A percentile compares a stretch with the other conserved stretches of the same genome.
Evolutionary conservation across 306 rosid species (phyloP).

Genomic region (Lagenaria siceraria): DNA sequence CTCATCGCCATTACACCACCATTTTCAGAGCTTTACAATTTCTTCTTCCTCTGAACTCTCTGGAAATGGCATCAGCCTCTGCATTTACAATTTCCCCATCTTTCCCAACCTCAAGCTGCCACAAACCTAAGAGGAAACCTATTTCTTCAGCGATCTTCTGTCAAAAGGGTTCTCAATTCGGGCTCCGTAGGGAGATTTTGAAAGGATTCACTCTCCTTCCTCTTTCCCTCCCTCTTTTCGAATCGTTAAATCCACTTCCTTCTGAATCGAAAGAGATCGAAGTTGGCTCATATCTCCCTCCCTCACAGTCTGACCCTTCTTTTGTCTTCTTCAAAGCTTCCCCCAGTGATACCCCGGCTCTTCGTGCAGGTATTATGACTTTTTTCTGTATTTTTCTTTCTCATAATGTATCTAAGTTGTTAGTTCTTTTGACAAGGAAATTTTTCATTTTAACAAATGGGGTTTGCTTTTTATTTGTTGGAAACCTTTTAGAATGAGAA

Average conservation of each 20-base stretch:
- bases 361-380: constrained; percentile 71
- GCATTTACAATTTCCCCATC: neutral
- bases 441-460: too few relatives aligned
- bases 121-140: neutral
- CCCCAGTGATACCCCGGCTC: constrained; percentile 85
- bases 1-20: neutral
- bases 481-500: neutral
- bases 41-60: neutral
- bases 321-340: constrained; percentile 84
- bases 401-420: neutral
- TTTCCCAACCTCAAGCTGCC: neutral
- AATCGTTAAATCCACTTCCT: constrained; percentile 17
- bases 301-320: constrained; percentile 58
- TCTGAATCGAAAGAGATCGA: constrained; percentile 51
- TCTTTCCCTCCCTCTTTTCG: constrained; percentile 37
- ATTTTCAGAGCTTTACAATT: neutral
- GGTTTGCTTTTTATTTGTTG: neutral
- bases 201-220: constrained; percentile 36
- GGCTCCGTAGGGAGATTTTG: constrained; percentile 52
- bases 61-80: neutral
- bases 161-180: neutral
- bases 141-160: neutral
- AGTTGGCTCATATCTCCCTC: constrained; percentile 78
- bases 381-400: neutral
- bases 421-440: neutral